These are phyloP conservation scores for Emericellopsis cladophorae DNA, from an alignment of 2,329 filamentous ascomycete genomes.

Conservation along the genomic window DNA sequence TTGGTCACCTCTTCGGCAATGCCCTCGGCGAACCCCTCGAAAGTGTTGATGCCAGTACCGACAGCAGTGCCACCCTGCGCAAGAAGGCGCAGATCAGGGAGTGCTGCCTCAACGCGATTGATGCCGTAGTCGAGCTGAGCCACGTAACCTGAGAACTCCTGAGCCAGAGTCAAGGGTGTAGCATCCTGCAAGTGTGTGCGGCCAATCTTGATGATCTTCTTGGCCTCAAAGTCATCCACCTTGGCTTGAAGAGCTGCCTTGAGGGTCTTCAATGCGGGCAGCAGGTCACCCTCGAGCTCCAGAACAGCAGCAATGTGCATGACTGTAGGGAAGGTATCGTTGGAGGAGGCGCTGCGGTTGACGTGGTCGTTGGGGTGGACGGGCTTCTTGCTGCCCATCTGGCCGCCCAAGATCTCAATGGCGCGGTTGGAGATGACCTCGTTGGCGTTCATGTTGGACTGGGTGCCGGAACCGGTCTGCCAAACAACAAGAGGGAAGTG, in stretches of 20 bases:
- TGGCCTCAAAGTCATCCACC: slow-evolving; percentile 71
- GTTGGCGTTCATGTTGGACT: slow-evolving; percentile 99
- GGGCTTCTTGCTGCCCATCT: slow-evolving; percentile 93
- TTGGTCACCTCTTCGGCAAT: slow-evolving; percentile 84
- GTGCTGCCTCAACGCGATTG: slow-evolving; percentile 67
- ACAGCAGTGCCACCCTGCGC: slow-evolving; percentile 96
- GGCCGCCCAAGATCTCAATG: slow-evolving; percentile 91
- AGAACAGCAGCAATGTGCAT: slow-evolving; percentile 99
- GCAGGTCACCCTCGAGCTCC: slow-evolving; percentile 74
- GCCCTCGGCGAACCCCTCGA: slow-evolving; percentile 86
- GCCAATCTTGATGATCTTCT: slow-evolving; percentile 96
- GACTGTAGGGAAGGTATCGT: slow-evolving; percentile 98
- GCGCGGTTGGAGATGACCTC: slow-evolving; percentile 99
- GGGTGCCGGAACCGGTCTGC: slow-evolving; percentile 97
- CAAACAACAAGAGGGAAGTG: slow-evolving; percentile 98
- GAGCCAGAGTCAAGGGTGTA: slow-evolving; percentile 85
- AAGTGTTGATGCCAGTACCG: slow-evolving; percentile 95
- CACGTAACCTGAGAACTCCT: slow-evolving; percentile 97
- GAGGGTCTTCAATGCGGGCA: slow-evolving; percentile 73
- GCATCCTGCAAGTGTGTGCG: slow-evolving; percentile 96
- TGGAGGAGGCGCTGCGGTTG: slow-evolving; percentile 97
- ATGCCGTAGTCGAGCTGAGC: slow-evolving; percentile 88
- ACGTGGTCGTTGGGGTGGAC: slow-evolving; percentile 99
- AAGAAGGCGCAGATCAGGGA: slow-evolving; percentile 75
- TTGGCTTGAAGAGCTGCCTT: slow-evolving; percentile 78